Base-by-base conservation (phyloP, 2,329 filamentous ascomycete species). In the Trichocomaceae sp. region DNA sequence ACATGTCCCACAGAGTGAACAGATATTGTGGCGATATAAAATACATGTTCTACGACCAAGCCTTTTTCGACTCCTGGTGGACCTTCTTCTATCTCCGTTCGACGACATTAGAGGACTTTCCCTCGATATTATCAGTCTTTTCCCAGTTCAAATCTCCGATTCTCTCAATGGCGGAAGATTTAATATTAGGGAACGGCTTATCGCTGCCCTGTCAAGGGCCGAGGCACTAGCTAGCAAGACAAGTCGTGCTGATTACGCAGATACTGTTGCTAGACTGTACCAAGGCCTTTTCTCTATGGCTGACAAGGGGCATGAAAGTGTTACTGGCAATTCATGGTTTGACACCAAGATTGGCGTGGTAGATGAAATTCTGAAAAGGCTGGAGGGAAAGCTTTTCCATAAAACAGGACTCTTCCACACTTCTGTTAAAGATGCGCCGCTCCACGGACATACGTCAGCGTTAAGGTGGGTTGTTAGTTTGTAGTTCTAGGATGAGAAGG, bases 201-300 rank as follows among this genome's bases (percentile, higher is more conserved):
- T 65, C 2, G 59, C 63, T 37, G 71, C 70, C 15, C 42, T 74
- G 22, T 47, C 58, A 20, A 66, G 65, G 56, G 70, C 70, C 13
- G 72, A 73, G 55, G 59, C 59, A n/a, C 58, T 72, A 41, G 72
- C 72, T 47, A 72, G 70, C 54, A 69, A 66, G 15, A 95, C 90
- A 4, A 89, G 89, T 20, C 82, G 93, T 58, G 92, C 90, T 12
- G 91, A 97, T 66, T 89, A 96, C 68, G 90, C 91, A 1, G 92
- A 99, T 71, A 92, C 92, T 9, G 85, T 93, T 47, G 92, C 91
- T 33, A 84, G 89, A 52, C 78, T 86, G 2, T 87, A 86, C 58
- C 83, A 87, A 41, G 73, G 95, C 15, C 69, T 90, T 3, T 88
- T 85, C 65, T 75, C 76, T 41, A 82, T 84, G 66, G 75, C 80